Conservation (phyloP, 805 yeast genomes). For the Groenewaldozyma tartarivorans region DNA sequence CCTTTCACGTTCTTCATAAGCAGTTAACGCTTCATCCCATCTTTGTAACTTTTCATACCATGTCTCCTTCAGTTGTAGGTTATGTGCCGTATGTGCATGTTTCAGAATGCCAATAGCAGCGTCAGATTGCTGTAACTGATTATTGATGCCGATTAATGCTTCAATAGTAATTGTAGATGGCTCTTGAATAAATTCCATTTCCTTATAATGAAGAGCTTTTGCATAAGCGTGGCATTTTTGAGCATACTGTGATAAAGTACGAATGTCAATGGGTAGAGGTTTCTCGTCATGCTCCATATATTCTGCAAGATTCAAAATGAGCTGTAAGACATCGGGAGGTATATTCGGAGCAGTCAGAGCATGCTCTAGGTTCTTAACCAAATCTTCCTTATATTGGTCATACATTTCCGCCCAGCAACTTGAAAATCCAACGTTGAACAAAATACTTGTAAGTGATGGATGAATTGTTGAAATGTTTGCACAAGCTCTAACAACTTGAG, state of each 20-base stretch:
- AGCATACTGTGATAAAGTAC: constrained; percentile 85
- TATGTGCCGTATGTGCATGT: constrained; percentile 52
- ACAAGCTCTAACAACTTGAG: constrained; percentile 90
- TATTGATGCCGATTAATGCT: constrained; percentile 82
- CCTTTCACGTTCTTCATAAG: constrained; percentile 70
- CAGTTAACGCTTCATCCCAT: constrained; percentile 95
- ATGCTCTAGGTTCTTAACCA: constrained; percentile 73
- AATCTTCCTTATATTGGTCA: constrained; percentile 80
- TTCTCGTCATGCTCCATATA: constrained; percentile 97
- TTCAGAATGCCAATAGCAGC: constrained; percentile 96
- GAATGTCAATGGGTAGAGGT: constrained; percentile 83
- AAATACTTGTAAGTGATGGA: constrained; percentile 77
- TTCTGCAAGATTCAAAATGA: constrained; percentile 81
- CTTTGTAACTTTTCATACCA: constrained; percentile 96
- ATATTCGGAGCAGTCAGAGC: constrained; percentile 86
- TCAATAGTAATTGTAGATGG: constrained; percentile 90
- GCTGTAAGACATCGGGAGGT: constrained; percentile 93
- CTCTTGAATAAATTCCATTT: constrained; percentile 86
- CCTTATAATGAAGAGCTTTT: constrained; percentile 92
- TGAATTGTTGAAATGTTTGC: constrained; percentile 80
- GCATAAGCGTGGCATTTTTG: constrained; percentile 96
- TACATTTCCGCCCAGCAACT: constrained; percentile 92
- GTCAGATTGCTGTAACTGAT: constrained; percentile 91
- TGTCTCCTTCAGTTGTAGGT: constrained; percentile 81
- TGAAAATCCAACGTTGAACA: constrained; percentile 90